A percentile compares a stretch with the other conserved stretches of the same genome.
Evolutionary conservation across 495 filamentous ascomycete genomes (phyloP).

Genomic region (Tuber umbilicatum): DNA sequence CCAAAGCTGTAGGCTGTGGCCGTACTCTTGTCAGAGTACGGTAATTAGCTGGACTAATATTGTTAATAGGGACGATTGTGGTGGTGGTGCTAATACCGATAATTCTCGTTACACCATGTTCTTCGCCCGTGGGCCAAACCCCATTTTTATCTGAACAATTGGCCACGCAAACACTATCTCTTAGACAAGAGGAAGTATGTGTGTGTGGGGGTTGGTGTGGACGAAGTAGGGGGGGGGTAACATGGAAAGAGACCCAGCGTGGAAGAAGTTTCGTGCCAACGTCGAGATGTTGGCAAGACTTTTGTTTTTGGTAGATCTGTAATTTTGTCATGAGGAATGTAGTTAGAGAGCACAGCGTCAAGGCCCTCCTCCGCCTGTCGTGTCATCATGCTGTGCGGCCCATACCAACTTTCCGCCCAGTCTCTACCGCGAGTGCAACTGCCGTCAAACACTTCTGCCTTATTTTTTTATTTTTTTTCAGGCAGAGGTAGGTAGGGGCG

Average conservation of each 20-base stretch:
- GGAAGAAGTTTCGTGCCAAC: slow-evolving; percentile 10
- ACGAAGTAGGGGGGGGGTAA: not conserved
- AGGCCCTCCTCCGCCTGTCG: slow-evolving; percentile 23
- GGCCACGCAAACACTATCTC: slow-evolving; percentile 31
- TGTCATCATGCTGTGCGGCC: slow-evolving; percentile 34
- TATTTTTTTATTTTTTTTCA: slow-evolving; percentile 21
- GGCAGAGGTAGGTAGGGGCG: not conserved
- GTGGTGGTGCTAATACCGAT: not conserved
- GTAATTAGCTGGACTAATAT: not conserved
- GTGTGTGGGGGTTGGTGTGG: not conserved
- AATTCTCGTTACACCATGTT: not conserved
- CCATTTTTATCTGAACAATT: slow-evolving; percentile 18
- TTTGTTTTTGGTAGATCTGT: slow-evolving; percentile 5
- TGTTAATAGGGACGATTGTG: not conserved
- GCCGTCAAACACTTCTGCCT: slow-evolving; percentile 26
- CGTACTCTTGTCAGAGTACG: not conserved
- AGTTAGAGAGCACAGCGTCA: slow-evolving; percentile 13
- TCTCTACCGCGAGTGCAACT: slow-evolving; percentile 17
- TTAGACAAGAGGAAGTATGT: slow-evolving; percentile 11
- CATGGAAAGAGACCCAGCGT: not conserved
- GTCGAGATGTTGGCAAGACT: slow-evolving; percentile 19
- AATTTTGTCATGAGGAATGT: slow-evolving; percentile 15
- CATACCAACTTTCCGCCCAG: slow-evolving; percentile 11
- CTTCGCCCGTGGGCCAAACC: not conserved
- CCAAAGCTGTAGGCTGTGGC: not conserved